A percentile compares a stretch with the other conserved stretches of the same genome.
These are phyloP conservation scores for Gossypium sturtianum DNA, from an alignment of 345 rosid genomes.

Conservation along the genomic window DNA sequence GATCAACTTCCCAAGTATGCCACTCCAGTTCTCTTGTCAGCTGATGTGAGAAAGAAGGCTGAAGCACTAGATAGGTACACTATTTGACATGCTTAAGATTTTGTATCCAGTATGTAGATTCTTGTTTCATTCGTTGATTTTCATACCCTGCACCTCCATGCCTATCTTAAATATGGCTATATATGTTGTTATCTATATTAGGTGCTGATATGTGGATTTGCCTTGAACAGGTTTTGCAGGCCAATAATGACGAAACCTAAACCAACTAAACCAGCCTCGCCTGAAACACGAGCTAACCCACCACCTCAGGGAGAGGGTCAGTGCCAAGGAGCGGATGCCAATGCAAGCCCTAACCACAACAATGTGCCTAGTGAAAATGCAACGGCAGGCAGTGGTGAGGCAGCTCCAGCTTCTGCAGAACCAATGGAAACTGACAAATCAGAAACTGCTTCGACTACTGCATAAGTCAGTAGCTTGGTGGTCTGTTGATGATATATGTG, in stretches of 20 bases:
- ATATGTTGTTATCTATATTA: not conserved
- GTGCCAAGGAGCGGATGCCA: slow-evolving; percentile 22
- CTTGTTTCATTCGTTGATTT: not conserved
- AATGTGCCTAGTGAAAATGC: slow-evolving; percentile 18
- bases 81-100: not conserved
- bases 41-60: slow-evolving; percentile 70
- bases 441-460: slow-evolving; percentile 23
- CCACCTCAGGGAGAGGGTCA: slow-evolving; percentile 47
- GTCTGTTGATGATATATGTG: not conserved
- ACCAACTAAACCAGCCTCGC: slow-evolving; percentile 62
- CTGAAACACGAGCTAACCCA: slow-evolving; percentile 54
- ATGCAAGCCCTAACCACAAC: slow-evolving; percentile 10
- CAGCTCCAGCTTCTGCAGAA: slow-evolving; percentile 41
- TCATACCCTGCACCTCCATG: not conserved
- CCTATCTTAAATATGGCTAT: not conserved
- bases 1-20: slow-evolving; percentile 76
- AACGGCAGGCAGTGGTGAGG: slow-evolving; percentile 30
- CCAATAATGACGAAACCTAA: slow-evolving; percentile 89
- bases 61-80: slow-evolving; percentile 78
- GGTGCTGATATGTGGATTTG: not conserved
- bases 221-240: slow-evolving; percentile 55
- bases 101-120: not conserved
- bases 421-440: slow-evolving; percentile 76
- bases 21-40: slow-evolving; percentile 63
- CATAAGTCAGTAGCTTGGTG: slow-evolving; percentile 16